Base-by-base conservation (phyloP, 805 yeast genomes). In the Metschnikowia bowlesiae region DNA sequence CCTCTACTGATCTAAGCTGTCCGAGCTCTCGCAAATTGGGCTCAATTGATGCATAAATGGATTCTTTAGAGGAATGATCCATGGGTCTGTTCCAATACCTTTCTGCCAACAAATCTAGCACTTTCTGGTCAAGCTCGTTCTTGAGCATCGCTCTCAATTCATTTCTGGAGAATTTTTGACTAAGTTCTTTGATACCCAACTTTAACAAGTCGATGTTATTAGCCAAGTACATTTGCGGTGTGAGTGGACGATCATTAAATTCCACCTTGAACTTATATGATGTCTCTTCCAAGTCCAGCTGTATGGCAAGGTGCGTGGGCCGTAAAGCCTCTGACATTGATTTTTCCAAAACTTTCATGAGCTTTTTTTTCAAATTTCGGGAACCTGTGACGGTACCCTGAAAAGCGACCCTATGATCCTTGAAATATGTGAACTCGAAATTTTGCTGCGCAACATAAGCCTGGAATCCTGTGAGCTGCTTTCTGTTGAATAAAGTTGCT, bases 201-300 rank as follows among this genome's bases (percentile, higher is more conserved):
- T 94, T 94, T 62, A 95, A 76, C 45, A 87, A 73, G 66, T 94
- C 99, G 33, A 94, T 81, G 49, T 94, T 89, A 62, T 88, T 92
- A 22, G 97, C 96, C 58, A 94, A 76, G 63, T 94, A 94, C 51
- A 96, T 89, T 62, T 90, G 94, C 13, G 98, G 96, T 0, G 99
- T 94, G 55, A 94, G 75, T 34, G 86, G 88, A 48, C 97, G 81
- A 67, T 94, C 99, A 64, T 94, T 94, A 69, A 90, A 94, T 67
- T 94, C 97, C 26, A 94, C 99, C 66, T 94, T 94, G 72, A 89
- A 94, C 64, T 85, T 83, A 65, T 94, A 94, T 1, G 94, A 73
- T 0, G 97, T 82, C 61, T 95, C 99, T 65, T 95, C 99, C 40
- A 91, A 77, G 66, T 94, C 99, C 62, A 83, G 91, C 53, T 87